Base-by-base conservation (phyloP, 495 filamentous ascomycete genomes). In the Pseudevernia furfuracea region DNA sequence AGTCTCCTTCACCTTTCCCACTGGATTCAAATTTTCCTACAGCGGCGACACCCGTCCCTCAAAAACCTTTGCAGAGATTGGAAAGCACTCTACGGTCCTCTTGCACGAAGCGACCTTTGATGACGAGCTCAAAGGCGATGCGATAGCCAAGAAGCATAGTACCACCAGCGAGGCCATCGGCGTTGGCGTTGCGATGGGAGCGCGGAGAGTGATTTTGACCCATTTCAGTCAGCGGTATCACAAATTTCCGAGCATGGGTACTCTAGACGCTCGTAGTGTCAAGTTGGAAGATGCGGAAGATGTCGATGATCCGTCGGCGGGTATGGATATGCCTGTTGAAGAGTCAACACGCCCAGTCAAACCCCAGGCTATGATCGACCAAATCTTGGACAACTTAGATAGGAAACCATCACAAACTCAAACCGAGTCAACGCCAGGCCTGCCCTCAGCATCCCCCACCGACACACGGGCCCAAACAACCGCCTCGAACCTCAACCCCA, bases 21-120 rank as follows among this genome's bases (percentile, higher is more conserved):
- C 83, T 46, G 82, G 88, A 5, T 89, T 98, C 74, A 95, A 93
- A 72, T 81, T 94, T 62, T 89, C 90, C 57, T 98, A 95, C 74
- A 93, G 89, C 14, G 94, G 94, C 56, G 94, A 98, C 74, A 96
- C 92, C 70, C 81, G 94, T 7, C 94, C 94, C 0, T 90, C 85
- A 6, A 63, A 75, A 1, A 67, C 71, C 0, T 97, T 97, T 66
- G 84, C 83, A 11, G 53, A 70, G 21, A 89, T 96, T 57, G 94
- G 90, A 25, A 73, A 76, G 17, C 88, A 83, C 23, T 86, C 89
- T 1, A 94, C 91, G 6, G 77, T 98, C 4, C 80, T 96, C 3
- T 84, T 98, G 58, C 94, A 98, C 78, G 94, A 98, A 80, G 92
- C 92, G 64, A 98, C 94, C 1, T 98, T 98, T 69, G 88, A 93